Base-by-base conservation (phyloP, 192 early-diverging fungal genomes). In the Phycomyces nitens region DNA sequence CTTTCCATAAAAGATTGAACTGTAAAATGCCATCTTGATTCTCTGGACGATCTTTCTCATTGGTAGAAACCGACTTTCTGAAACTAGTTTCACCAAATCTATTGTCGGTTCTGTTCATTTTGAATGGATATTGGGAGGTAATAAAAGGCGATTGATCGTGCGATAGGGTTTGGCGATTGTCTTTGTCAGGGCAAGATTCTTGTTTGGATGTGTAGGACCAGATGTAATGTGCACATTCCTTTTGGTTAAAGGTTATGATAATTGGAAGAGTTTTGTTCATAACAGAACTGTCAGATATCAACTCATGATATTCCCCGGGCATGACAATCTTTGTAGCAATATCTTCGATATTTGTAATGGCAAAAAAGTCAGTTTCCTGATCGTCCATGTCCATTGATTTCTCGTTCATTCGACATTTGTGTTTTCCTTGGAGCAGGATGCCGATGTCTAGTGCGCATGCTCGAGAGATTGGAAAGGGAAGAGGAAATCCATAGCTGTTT, bases 171-270 rank as follows among this genome's bases (percentile, higher is more conserved):
- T 34, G 29, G 2, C 7, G 12, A 6, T 47, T 47, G 3, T 6
- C 11, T 47, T 47, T 47, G 12, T 14, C 44, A 47, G 44, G 18
- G 18, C 12, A 47, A 14, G 3, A 2, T 11, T 47, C 18, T 11
- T 14, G 1, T 18, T 47, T 47, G 44, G 18, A 26, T 27, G 51
- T 51, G 40, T 54, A 63, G 12, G 29, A n/a, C 62, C 62, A 63
- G 14, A 63, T 54, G 42, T 26, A 63, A 26, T 54, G 62, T 12
- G 24, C 53, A 43, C n/a, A 40, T 11, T 63, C 62, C 8, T 24
- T 54, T 14, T 39, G 3, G 18, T 55, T 41, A 16, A 41, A 63
- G 15, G 62, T 63, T 4, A 63, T 39, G 23, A 63, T 53, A 34
- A 63, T 4, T 1, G 62, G 52, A 24, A 38, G 24, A n/a, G 27